phyloP scores from a whole-genome alignment of 371 early-diverging fungal species.

The Mortierella sp. region DNA sequence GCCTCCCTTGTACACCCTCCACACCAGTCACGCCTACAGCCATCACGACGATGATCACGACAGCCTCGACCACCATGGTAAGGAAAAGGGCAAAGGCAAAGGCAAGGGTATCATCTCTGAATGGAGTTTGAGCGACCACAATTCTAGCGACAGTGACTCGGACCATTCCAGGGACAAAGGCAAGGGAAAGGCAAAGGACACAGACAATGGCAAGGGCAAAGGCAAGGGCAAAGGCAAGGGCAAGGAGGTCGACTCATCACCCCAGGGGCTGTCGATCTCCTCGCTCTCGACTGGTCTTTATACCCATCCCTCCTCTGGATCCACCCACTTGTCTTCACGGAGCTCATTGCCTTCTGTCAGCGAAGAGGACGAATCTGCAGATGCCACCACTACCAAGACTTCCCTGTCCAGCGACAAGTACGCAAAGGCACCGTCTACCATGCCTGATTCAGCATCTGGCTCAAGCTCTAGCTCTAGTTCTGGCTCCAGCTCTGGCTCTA shows the following conservation, averaged over 20 bases:
- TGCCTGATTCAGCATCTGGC: background rate
- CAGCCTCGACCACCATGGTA: background rate
- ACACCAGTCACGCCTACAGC: background rate
- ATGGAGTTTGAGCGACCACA: background rate
- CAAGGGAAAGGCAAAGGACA: background rate
- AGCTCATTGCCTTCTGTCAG: slow-evolving; percentile 27
- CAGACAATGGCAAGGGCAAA: slow-evolving; percentile 7
- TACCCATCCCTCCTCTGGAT: slow-evolving; percentile 10
- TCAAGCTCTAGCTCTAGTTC: background rate
- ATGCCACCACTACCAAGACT: background rate
- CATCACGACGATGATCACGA: background rate
- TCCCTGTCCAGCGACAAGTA: no score
- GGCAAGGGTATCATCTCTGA: slow-evolving; percentile 10
- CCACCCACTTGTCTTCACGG: slow-evolving; percentile 23
- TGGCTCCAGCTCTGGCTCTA: background rate
- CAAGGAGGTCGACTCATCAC: background rate
- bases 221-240: slow-evolving; percentile 17
- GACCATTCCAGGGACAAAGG: slow-evolving; percentile 12
- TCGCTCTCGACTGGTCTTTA: slow-evolving; percentile 16
- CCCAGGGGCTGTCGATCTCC: background rate
- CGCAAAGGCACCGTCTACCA: slow-evolving; percentile 7
- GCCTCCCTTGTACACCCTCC: slow-evolving; percentile 4
- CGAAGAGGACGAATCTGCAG: slow-evolving; percentile 17
- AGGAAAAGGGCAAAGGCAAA: slow-evolving; percentile 10
- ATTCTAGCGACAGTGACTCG: background rate